These are phyloP conservation scores for Dothistroma pini DNA, from an alignment of 2,329 filamentous ascomycete genomes.

Conservation along the genomic window DNA sequence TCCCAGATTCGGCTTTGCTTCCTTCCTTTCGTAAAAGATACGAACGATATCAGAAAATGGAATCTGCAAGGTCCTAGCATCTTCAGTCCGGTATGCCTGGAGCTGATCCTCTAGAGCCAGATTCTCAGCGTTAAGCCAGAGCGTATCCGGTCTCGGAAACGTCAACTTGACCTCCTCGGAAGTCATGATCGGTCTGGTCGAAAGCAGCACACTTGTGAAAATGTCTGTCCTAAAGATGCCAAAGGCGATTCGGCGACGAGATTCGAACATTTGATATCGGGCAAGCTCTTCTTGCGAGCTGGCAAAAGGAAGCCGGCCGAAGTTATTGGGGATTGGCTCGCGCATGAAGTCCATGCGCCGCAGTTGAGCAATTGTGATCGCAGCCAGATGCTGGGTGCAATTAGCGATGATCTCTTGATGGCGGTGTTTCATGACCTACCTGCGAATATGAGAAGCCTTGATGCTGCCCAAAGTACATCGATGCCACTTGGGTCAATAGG, in stretches of 20 bases:
- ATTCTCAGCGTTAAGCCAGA: slow-evolving; percentile 12
- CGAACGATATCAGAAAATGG: slow-evolving; percentile 20
- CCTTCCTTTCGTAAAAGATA: slow-evolving; percentile 15
- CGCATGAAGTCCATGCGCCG: slow-evolving; percentile 20
- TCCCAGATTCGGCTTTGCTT: slow-evolving; percentile 14
- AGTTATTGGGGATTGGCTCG: slow-evolving; percentile 12
- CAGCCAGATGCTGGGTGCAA: slow-evolving; percentile 12
- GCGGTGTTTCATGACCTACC: not conserved
- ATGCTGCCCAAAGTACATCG: slow-evolving; percentile 21
- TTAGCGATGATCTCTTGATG: not conserved
- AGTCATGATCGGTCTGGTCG: slow-evolving; percentile 15
- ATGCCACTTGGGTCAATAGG: slow-evolving; percentile 16
- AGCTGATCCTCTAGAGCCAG: slow-evolving; percentile 5
- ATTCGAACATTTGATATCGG: slow-evolving; percentile 9
- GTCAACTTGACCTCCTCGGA: slow-evolving; percentile 19
- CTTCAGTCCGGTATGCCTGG: slow-evolving; percentile 8
- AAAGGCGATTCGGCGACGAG: slow-evolving; percentile 14
- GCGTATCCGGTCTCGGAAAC: slow-evolving; percentile 10
- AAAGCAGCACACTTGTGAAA: slow-evolving; percentile 17
- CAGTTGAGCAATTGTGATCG: slow-evolving; percentile 17
- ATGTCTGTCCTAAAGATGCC: slow-evolving; percentile 17
- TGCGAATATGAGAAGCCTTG: slow-evolving; percentile 19
- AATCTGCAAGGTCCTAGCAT: slow-evolving; percentile 11
- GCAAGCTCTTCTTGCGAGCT: slow-evolving; percentile 7
- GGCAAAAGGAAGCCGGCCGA: not conserved